Evolutionary conservation across 2,329 filamentous ascomycete species (phyloP).

Genomic region (Aspergillus tanneri): DNA sequence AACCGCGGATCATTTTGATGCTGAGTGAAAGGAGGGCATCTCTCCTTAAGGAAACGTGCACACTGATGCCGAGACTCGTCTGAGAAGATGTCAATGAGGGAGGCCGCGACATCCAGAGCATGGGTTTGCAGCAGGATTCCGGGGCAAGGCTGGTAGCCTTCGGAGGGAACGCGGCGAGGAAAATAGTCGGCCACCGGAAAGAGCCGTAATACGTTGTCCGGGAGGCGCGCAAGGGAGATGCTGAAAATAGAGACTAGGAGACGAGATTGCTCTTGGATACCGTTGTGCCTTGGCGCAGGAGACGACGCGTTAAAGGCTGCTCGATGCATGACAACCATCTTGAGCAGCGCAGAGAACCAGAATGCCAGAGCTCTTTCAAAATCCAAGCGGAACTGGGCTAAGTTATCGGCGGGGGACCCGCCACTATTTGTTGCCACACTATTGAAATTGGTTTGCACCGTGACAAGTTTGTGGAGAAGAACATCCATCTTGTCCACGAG

Average conservation of each 20-base stretch:
- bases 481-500: constrained; percentile 44
- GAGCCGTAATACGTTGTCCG: constrained; percentile 32
- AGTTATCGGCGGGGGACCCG: constrained; percentile 13
- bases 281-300: constrained; percentile 24
- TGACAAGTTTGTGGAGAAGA: constrained; percentile 39
- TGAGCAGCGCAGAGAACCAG: constrained; percentile 44
- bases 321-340: constrained; percentile 43
- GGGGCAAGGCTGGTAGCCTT: constrained; percentile 29
- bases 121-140: constrained; percentile 41
- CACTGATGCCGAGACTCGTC: constrained; percentile 46
- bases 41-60: constrained; percentile 44
- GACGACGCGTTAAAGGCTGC: constrained; percentile 32
- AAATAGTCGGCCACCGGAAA: constrained; percentile 33
- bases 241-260: constrained; percentile 42
- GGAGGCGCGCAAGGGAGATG: constrained; percentile 40
- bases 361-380: constrained; percentile 37
- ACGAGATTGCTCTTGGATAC: constrained; percentile 37
- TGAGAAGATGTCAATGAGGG: constrained; percentile 45
- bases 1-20: constrained; percentile 42
- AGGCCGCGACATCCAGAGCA: constrained; percentile 46
- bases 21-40: constrained; percentile 38
- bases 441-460: constrained; percentile 27
- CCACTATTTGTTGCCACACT: constrained; percentile 20
- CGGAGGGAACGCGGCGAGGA: constrained; percentile 23
- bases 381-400: constrained; percentile 19